phyloP scores from a whole-genome alignment of 257 asterid genomes.

The Solanum pinnatisectum region DNA sequence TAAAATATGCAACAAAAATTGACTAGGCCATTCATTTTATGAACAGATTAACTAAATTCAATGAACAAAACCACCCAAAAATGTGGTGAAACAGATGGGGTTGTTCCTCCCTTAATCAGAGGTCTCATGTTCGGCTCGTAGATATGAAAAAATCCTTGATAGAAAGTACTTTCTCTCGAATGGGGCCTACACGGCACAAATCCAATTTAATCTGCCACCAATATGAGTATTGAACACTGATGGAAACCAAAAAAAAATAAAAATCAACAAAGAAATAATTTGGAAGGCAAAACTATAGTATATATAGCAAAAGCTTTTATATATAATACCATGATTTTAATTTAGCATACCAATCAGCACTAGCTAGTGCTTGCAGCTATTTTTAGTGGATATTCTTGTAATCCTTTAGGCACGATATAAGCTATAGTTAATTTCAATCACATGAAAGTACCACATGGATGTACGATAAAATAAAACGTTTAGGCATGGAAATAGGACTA shows the following conservation, averaged over 20 bases:
- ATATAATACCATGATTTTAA: not conserved
- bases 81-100: no score
- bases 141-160: no score
- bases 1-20: not conserved
- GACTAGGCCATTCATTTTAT: not conserved
- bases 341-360: not conserved
- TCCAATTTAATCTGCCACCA: no score
- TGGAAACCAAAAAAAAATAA: no score
- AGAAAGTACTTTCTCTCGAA: no score
- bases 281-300: not conserved
- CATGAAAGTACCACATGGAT: not conserved
- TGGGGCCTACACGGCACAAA: not conserved
- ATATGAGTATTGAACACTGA: not conserved
- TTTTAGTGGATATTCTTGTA: not conserved
- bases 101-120: no score
- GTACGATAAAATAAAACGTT: not conserved
- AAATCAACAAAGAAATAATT: no score
- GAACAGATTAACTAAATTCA: not conserved
- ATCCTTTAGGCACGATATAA: not conserved
- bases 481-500: not conserved
- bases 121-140: no score
- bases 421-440: not conserved
- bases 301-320: no score
- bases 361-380: not conserved
- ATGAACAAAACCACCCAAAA: not conserved